These are phyloP conservation scores for Colletotrichum sansevieriae DNA, from an alignment of 2,329 filamentous ascomycete genomes.

Conservation along the genomic window DNA sequence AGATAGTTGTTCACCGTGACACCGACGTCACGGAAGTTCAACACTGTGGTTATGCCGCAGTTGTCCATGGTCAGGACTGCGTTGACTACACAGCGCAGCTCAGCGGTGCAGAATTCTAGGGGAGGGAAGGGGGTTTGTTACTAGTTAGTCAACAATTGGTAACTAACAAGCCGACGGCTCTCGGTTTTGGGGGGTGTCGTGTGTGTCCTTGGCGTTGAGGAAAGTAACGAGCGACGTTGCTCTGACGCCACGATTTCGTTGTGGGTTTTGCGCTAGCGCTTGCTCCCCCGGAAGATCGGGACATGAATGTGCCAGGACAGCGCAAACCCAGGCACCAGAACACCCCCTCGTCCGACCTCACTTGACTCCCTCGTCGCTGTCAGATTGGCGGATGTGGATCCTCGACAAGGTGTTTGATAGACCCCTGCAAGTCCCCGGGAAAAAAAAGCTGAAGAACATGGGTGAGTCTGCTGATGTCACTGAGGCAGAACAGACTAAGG, in stretches of 20 bases:
- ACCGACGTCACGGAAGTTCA: conserved; percentile 85
- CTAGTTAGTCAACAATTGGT: conserved; percentile 2
- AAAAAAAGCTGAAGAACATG: conserved; percentile 28
- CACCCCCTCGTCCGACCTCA: conserved; percentile 6
- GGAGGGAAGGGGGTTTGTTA: neutral
- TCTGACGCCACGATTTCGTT: conserved; percentile 16
- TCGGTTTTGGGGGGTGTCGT: conserved; percentile 1
- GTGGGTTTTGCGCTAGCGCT: neutral
- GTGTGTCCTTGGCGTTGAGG: neutral
- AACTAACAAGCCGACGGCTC: conserved; percentile 15
- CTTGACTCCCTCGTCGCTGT: conserved; percentile 24
- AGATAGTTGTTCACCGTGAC: conserved; percentile 72
- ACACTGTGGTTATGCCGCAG: conserved; percentile 54
- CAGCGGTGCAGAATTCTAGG: neutral
- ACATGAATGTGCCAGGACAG: conserved; percentile 2
- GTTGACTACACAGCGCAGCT: neutral
- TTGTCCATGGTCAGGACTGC: conserved; percentile 26
- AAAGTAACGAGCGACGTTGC: conserved; percentile 8
- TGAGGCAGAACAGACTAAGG: neutral
- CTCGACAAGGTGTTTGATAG: conserved; percentile 13
- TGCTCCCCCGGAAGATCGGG: conserved; percentile 10
- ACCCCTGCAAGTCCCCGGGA: conserved; percentile 28
- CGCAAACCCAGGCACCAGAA: too few relatives aligned
- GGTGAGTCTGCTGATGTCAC: conserved; percentile 28
- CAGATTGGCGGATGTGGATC: conserved; percentile 23